Conservation (phyloP, 371 early-diverging fungal species). For the Mucor saturninus region DNA sequence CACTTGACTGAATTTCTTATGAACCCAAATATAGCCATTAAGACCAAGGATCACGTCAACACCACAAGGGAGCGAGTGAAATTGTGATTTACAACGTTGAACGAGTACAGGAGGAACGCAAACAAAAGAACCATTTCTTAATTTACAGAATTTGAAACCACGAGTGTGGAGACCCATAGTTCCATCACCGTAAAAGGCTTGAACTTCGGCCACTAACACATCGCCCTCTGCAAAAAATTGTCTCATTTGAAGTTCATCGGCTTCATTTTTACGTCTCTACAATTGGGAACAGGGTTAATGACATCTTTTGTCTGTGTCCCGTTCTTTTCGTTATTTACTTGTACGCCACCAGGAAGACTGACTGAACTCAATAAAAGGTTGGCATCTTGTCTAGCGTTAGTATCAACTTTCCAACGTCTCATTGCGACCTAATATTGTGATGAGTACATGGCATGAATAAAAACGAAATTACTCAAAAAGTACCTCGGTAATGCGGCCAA, state of each 20-base stretch:
- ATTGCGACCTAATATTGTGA: conserved; percentile 56
- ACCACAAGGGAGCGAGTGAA: conserved; percentile 84
- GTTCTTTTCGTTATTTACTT: conserved; percentile 50
- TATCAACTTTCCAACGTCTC: conserved; percentile 98
- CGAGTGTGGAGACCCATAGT: conserved; percentile 94
- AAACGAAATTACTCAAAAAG: not conserved
- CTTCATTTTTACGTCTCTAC: conserved; percentile 94
- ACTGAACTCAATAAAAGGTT: conserved; percentile 92
- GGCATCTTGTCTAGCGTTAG: conserved; percentile 90
- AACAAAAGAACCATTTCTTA: conserved; percentile 90
- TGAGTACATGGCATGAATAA: not conserved
- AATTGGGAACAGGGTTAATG: not conserved
- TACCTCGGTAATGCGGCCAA: conserved; percentile 95
- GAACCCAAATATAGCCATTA: conserved; percentile 97
- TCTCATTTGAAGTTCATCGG: conserved; percentile 99
- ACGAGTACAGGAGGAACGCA: conserved; percentile 86
- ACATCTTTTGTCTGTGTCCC: not conserved
- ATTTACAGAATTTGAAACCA: conserved; percentile 95
- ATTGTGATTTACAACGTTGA: conserved; percentile 92
- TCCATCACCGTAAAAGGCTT: conserved; percentile 89
- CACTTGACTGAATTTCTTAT: conserved; percentile 72
- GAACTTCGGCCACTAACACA: conserved; percentile 97
- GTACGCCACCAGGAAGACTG: conserved; percentile 97
- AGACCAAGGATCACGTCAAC: conserved; percentile 93
- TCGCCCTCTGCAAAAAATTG: conserved; percentile 96